Base-by-base conservation (phyloP, 352 stramenopile genomes). In the Sclerospora graminicola region DNA sequence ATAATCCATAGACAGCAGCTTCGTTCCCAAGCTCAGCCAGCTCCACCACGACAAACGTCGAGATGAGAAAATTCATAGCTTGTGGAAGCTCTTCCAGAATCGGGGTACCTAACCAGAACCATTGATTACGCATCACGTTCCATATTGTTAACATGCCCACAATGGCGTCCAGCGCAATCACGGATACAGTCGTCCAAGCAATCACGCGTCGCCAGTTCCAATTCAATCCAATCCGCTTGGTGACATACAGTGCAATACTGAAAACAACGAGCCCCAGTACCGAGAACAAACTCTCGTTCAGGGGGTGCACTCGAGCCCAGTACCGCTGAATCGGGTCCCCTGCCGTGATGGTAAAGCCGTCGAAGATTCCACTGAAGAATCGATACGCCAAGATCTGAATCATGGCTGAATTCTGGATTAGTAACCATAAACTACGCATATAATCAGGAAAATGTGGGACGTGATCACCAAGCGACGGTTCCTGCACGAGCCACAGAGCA, bases 21-120 rank as follows among this genome's bases (percentile, higher is more conserved):
- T 86, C 73, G 48, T 79, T 58, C 31, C 73, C 73, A 23, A 56
- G 35, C 10, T 74, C 68, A 11, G 66, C 67, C 26, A 86, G 35
- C 48, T 86, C 73, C 11, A 84, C 68, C 7, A 79, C 62, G 21
- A 76, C 63, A 38, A 66, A 84, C 7, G 61, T 80, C 9, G 66
- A 60, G 0, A 84, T 48, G 24, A 84, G 71, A 30, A 74, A 82
- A 31, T 55, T 51, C 30, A 78, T 50, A 14, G 54, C 65, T 28
- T 68, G 45, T 6, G 71, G 73, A 14, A 85, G 51, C 32, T 79
- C 41, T 30, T 69, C 54, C 2, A 74, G 36, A 6, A 84, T 56
- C 0, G 70, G 66, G 8, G 68, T 58, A 14, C 68, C 70, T 14
- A 86, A 38, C 60, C 68, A 86, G 50, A 86, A 81, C 51, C 55